phyloP scores from a whole-genome alignment of 2,329 filamentous ascomycete genomes.

The Periconia digitata region DNA sequence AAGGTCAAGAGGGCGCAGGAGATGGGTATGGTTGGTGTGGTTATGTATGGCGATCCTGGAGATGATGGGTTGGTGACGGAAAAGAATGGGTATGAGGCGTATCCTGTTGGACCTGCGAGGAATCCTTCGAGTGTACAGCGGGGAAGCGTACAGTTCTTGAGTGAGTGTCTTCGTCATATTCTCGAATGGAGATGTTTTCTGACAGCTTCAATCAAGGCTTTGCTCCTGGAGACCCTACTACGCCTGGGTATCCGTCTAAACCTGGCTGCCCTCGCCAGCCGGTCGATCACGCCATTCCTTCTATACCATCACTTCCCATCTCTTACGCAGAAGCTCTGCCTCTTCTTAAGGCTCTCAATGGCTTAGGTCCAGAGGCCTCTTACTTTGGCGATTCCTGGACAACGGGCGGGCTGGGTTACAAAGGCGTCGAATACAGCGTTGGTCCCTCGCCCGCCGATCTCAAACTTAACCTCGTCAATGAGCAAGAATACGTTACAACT shows the following conservation, averaged over 20 bases:
- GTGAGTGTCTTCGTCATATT: conserved; percentile 26
- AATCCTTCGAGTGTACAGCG: conserved; percentile 88
- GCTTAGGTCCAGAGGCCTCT: conserved; percentile 75
- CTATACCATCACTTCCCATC: conserved; percentile 87
- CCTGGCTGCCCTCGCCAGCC: conserved; percentile 79
- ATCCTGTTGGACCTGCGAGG: conserved; percentile 83
- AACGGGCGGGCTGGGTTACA: conserved; percentile 72
- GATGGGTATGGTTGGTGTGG: conserved; percentile 79
- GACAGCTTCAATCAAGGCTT: conserved; percentile 48
- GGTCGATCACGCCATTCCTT: conserved; percentile 69
- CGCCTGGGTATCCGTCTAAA: conserved; percentile 89
- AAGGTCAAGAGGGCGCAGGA: conserved; percentile 94
- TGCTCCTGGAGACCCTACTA: conserved; percentile 76
- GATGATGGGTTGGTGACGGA: conserved; percentile 83
- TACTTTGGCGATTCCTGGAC: conserved; percentile 75
- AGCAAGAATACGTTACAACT: conserved; percentile 54
- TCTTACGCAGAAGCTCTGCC: conserved; percentile 86
- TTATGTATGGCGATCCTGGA: conserved; percentile 87
- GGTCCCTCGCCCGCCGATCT: conserved; percentile 76
- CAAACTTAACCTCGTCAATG: conserved; percentile 53
- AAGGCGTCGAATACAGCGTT: conserved; percentile 81
- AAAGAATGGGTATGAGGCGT: conserved; percentile 74
- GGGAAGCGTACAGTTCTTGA: conserved; percentile 71
- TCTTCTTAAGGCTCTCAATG: conserved; percentile 86
- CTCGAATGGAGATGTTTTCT: background rate